A percentile compares a stretch with the other conserved stretches of the same genome.
Conservation (phyloP, 495 filamentous ascomycete genomes). For the Chaetomium fimeti region DNA sequence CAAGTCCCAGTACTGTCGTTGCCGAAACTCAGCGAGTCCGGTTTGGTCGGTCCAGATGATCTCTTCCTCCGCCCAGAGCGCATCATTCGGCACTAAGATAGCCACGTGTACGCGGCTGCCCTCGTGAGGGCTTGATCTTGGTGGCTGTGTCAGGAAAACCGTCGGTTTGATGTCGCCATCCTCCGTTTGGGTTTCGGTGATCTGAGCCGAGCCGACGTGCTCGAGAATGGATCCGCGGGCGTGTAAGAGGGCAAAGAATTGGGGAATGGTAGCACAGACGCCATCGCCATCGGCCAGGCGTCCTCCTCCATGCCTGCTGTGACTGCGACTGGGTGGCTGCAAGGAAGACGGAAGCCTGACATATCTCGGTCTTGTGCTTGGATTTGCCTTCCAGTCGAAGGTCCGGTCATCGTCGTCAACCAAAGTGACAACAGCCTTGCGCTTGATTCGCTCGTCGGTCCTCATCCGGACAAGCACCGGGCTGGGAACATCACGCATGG, state of each 20-base stretch:
- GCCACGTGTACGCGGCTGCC: conserved; percentile 30
- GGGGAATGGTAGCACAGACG: conserved; percentile 30
- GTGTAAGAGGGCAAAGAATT: conserved; percentile 33
- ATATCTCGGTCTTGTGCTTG: conserved; percentile 25
- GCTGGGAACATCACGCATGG: conserved; percentile 32
- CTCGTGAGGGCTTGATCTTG: conserved; percentile 23
- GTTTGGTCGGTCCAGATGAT: conserved; percentile 31
- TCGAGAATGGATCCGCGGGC: conserved; percentile 28
- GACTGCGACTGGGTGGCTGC: conserved; percentile 1
- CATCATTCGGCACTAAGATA: conserved; percentile 28
- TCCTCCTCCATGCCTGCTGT: not conserved
- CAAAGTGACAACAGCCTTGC: conserved; percentile 30
- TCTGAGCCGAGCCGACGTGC: conserved; percentile 18
- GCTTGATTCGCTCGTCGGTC: conserved; percentile 25
- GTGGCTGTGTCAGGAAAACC: conserved; percentile 21
- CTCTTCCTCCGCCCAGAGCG: conserved; percentile 29
- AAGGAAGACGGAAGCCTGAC: conserved; percentile 13
- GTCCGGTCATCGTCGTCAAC: conserved; percentile 21
- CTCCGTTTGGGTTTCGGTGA: conserved; percentile 6
- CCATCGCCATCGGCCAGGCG: conserved; percentile 26
- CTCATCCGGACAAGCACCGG: conserved; percentile 28
- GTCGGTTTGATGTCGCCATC: conserved; percentile 10
- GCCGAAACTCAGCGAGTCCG: conserved; percentile 24
- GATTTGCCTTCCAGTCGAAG: conserved; percentile 30
- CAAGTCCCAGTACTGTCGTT: conserved; percentile 27